phyloP scores from a whole-genome alignment of 345 rosid species.

The Cardamine resedifolia region DNA sequence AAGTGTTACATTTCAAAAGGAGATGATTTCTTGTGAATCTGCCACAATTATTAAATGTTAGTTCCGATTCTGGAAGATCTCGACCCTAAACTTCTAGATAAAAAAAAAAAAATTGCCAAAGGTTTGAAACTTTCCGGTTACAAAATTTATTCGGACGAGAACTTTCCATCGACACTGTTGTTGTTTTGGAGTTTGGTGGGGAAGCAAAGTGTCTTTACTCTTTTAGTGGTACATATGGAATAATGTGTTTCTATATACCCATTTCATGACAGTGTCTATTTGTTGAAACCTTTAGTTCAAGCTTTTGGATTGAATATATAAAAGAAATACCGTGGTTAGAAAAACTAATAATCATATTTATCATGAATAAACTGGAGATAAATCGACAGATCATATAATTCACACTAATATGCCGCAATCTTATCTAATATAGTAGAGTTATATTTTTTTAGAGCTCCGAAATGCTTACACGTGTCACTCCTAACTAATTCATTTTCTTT shows the following conservation, averaged over 20 bases:
- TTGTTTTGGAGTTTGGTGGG: constrained; percentile 29
- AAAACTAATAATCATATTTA: neutral
- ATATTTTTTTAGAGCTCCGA: too few species aligned
- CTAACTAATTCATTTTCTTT: too few species aligned
- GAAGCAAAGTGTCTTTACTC: constrained; percentile 19
- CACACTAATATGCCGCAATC: neutral
- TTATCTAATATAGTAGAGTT: too few species aligned
- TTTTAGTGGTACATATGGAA: constrained; percentile 20
- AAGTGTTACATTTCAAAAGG: neutral
- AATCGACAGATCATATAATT: constrained; percentile 10
- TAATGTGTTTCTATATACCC: neutral
- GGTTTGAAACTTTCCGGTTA: neutral
- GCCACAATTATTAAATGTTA: neutral
- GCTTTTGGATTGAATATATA: neutral
- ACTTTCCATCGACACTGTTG: constrained; percentile 17
- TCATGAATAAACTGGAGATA: neutral
- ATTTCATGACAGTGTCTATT: constrained; percentile 19
- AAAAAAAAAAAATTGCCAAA: too few species aligned
- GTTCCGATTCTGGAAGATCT: too few species aligned
- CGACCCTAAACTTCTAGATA: too few species aligned
- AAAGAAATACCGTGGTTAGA: neutral
- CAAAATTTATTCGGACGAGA: neutral
- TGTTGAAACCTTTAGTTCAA: constrained; percentile 11
- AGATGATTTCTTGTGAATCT: neutral
- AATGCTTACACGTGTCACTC: too few species aligned